Conservation (phyloP, 2,329 filamentous ascomycete species). For the Fragosphaeria purpurea region DNA sequence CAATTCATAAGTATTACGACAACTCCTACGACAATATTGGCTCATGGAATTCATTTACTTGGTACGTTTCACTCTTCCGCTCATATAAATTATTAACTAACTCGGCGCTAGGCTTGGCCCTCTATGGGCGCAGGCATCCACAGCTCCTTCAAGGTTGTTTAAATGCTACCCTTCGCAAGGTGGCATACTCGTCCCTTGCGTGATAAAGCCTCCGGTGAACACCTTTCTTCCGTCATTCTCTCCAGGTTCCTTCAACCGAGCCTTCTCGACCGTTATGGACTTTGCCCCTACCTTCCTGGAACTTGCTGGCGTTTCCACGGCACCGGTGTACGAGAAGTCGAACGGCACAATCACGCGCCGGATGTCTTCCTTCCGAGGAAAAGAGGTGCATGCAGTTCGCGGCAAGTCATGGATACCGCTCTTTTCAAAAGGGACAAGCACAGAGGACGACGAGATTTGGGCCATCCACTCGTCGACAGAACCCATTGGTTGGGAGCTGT, state of each 20-base stretch:
- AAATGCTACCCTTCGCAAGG: slow-evolving; percentile 33
- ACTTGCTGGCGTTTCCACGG: slow-evolving; percentile 37
- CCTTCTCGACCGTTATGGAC: slow-evolving; percentile 43
- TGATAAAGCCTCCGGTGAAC: slow-evolving; percentile 22
- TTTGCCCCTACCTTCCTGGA: slow-evolving; percentile 38
- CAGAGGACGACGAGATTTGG: slow-evolving; percentile 13
- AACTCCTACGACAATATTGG: slow-evolving; percentile 47
- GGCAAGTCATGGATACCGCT: slow-evolving; percentile 3
- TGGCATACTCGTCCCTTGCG: slow-evolving; percentile 38
- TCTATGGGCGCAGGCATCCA: slow-evolving; percentile 34
- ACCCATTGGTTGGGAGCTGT: slow-evolving; percentile 26
- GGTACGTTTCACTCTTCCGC: slow-evolving; percentile 28
- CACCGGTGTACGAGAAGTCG: slow-evolving; percentile 29
- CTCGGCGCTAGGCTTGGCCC: slow-evolving; percentile 25
- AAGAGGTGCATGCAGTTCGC: slow-evolving; percentile 18
- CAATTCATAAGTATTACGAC: slow-evolving; percentile 42
- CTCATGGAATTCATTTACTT: slow-evolving; percentile 41
- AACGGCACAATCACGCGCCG: not conserved
- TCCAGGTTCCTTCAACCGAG: slow-evolving; percentile 11
- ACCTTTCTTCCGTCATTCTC: slow-evolving; percentile 1
- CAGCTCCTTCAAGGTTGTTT: slow-evolving; percentile 18
- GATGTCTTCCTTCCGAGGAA: slow-evolving; percentile 30
- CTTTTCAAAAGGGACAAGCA: not conserved
- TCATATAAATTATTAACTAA: not conserved
- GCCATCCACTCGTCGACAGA: slow-evolving; percentile 10